Evolutionary conservation across 106 monocot species (phyloP).

Genomic region (Gastrodia elata): DNA sequence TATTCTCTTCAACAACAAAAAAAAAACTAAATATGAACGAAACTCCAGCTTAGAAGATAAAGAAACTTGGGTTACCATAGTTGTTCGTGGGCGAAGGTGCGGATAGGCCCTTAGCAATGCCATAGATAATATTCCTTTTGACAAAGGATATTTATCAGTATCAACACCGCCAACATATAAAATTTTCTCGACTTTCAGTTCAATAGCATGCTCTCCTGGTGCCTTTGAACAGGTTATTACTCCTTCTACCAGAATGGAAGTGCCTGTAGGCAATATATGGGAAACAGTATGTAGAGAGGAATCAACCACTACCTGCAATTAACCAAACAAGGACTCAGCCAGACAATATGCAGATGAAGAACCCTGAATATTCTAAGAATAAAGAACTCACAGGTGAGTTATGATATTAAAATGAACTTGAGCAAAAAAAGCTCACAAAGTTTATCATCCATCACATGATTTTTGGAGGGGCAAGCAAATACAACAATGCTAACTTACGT

Average conservation of each 20-base stretch:
- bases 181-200: conserved; percentile 64
- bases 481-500: background rate
- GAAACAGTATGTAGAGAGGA: conserved; percentile 34
- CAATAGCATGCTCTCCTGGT: conserved; percentile 26
- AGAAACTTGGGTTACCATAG: conserved; percentile 27
- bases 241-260: conserved; percentile 67
- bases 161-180: conserved; percentile 64
- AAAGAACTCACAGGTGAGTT: background rate
- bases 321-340: background rate
- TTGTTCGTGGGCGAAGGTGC: conserved; percentile 51
- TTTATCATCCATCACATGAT: background rate
- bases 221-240: conserved; percentile 20
- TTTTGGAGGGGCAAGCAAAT: background rate
- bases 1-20: conserved; percentile 5
- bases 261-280: conserved; percentile 40
- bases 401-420: background rate
- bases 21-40: background rate
- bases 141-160: conserved; percentile 40
- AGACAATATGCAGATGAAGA: background rate
- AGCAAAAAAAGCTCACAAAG: background rate
- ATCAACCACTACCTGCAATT: conserved; percentile 45
- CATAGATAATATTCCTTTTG: conserved; percentile 24
- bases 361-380: background rate
- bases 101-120: conserved; percentile 41
- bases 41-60: background rate